These are phyloP conservation scores for Thelonectria rubi DNA, from an alignment of 2,329 filamentous ascomycete species.

Conservation along the genomic window DNA sequence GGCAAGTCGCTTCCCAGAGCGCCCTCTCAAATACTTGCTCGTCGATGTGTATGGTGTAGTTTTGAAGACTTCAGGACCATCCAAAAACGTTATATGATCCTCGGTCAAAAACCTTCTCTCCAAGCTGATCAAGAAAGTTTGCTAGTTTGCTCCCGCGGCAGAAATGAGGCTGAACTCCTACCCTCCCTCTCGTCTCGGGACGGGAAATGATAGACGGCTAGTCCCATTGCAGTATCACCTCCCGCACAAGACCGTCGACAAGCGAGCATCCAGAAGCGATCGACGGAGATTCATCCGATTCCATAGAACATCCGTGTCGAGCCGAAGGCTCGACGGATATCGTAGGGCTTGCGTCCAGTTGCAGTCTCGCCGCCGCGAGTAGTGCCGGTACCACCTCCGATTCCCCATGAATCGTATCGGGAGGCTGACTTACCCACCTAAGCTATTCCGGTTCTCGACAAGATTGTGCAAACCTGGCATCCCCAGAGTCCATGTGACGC, in stretches of 20 bases:
- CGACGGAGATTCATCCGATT: conserved; percentile 17
- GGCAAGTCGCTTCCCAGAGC: no score
- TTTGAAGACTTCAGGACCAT: no score
- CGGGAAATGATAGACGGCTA: background rate
- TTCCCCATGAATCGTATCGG: conserved; percentile 4
- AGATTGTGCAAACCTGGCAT: conserved; percentile 13
- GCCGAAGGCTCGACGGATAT: conserved; percentile 12
- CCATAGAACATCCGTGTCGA: background rate
- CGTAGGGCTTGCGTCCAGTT: conserved; percentile 11
- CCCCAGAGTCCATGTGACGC: conserved; percentile 17
- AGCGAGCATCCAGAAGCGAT: background rate
- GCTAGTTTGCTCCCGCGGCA: background rate
- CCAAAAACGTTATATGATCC: background rate
- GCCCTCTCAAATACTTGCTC: no score
- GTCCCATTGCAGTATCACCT: conserved; percentile 24
- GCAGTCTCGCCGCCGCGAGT: background rate
- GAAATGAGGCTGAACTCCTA: background rate
- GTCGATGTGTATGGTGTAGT: no score
- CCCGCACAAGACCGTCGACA: conserved; percentile 21
- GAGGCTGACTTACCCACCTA: conserved; percentile 11
- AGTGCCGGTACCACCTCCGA: conserved; percentile 20
- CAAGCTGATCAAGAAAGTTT: background rate
- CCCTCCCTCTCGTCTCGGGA: background rate
- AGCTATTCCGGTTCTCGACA: conserved; percentile 19
- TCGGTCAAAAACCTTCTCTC: background rate